Conservation (phyloP, 495 filamentous ascomycete genomes). For the Podospora bellae-mahoneyi region DNA sequence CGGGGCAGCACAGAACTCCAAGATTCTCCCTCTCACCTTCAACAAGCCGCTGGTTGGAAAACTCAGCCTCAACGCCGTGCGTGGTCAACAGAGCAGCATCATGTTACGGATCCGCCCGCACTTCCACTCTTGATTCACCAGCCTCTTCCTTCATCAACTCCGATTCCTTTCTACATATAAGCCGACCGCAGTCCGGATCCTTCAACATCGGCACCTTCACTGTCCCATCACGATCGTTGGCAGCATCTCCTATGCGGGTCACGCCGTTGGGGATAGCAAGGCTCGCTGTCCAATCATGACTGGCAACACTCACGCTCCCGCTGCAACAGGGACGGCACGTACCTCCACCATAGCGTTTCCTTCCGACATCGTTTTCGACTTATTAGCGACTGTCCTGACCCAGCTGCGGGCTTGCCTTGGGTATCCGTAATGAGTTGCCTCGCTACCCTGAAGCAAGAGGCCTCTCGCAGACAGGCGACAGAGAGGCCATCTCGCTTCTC, state of each 20-base stretch:
- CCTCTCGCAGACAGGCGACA: neutral
- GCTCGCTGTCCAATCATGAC: neutral
- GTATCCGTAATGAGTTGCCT: neutral
- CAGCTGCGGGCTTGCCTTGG: neutral
- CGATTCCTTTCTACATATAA: neutral
- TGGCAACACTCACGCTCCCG: neutral
- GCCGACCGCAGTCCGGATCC: neutral
- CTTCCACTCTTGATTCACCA: conserved; percentile 11
- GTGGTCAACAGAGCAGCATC: conserved; percentile 24
- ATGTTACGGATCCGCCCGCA: conserved; percentile 27
- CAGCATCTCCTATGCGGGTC: conserved; percentile 1
- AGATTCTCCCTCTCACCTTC: too few relatives aligned
- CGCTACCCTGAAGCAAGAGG: neutral
- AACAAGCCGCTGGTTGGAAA: conserved; percentile 4
- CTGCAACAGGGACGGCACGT: neutral
- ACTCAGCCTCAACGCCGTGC: conserved; percentile 30
- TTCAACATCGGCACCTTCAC: neutral
- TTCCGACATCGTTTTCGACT: neutral
- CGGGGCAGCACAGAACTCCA: too few relatives aligned
- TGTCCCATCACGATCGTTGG: neutral
- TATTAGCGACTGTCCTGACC: neutral
- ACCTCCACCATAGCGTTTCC: neutral
- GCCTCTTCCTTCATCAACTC: neutral
- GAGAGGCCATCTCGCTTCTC: neutral
- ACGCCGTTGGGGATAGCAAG: neutral